phyloP scores from a whole-genome alignment of 176 grass and related monocot species.

The Saccharum officinarum region DNA sequence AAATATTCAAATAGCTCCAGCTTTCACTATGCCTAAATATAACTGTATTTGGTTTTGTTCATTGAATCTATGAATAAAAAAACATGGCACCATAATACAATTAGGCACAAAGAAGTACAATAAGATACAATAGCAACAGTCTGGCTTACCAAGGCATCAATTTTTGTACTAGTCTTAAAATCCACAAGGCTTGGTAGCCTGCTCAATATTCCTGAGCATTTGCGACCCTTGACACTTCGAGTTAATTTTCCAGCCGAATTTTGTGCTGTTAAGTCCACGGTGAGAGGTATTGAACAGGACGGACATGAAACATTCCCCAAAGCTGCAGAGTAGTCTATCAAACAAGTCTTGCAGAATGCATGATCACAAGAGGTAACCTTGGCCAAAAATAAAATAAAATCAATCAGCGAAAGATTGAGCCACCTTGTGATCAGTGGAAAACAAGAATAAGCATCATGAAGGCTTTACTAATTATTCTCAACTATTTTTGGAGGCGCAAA shows the following conservation, averaged over 20 bases:
- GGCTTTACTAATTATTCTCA: neutral
- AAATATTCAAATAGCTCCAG: neutral
- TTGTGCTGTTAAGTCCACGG: constrained; percentile 68
- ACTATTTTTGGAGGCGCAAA: neutral
- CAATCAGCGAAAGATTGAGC: neutral
- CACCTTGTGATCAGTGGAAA: too few relatives aligned
- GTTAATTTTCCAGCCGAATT: constrained; percentile 41
- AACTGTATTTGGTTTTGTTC: neutral
- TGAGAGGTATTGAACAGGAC: constrained; percentile 78
- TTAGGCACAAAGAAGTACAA: neutral
- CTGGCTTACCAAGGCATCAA: constrained; percentile 86
- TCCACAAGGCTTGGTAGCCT: constrained; percentile 59
- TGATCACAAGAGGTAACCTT: constrained; percentile 93
- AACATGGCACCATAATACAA: constrained; percentile 2
- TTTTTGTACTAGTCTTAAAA: constrained; percentile 94
- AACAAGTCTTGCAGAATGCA: constrained; percentile 86
- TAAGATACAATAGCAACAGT: neutral
- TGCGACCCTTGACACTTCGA: constrained; percentile 53
- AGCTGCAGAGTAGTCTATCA: constrained; percentile 75
- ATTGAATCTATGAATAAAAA: neutral
- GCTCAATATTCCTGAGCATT: constrained; percentile 75
- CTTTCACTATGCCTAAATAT: neutral
- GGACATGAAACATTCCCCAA: constrained; percentile 72
- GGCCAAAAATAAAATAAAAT: constrained; percentile 24
- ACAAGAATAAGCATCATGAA: constrained; percentile 11